Conservation (phyloP, 2,329 filamentous ascomycete species). For the Apiospora pterosperma region DNA sequence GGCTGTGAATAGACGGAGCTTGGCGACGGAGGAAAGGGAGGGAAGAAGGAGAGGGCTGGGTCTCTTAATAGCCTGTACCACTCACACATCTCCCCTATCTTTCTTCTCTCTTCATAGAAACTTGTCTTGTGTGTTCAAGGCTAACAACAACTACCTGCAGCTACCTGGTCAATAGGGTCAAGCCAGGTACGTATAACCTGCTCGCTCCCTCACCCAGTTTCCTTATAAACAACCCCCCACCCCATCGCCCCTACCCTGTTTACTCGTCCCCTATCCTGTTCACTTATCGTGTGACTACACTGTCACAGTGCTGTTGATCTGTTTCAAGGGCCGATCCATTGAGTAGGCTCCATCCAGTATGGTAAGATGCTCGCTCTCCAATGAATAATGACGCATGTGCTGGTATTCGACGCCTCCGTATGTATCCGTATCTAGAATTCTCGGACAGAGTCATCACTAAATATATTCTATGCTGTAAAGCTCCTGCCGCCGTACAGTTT, state of each 20-base stretch:
- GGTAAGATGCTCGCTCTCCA: not conserved
- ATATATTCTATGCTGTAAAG: not conserved
- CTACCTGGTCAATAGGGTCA: not conserved
- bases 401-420: not conserved
- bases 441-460: too few species aligned
- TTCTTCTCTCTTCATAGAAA: not conserved
- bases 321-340: too few species aligned
- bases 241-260: not conserved
- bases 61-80: not conserved
- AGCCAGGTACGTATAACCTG: not conserved
- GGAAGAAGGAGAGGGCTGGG: not conserved
- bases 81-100: not conserved
- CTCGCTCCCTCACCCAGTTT: not conserved
- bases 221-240: not conserved
- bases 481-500: not conserved
- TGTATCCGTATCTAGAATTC: not conserved
- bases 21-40: not conserved
- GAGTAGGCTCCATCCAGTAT: not conserved
- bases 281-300: not conserved
- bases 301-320: not conserved
- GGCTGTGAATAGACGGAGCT: not conserved
- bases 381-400: not conserved
- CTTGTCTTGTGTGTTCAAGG: not conserved
- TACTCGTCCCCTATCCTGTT: not conserved
- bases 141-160: not conserved